Conservation (phyloP, 169 alveolate species). For the Eimeria falciformis region DNA sequence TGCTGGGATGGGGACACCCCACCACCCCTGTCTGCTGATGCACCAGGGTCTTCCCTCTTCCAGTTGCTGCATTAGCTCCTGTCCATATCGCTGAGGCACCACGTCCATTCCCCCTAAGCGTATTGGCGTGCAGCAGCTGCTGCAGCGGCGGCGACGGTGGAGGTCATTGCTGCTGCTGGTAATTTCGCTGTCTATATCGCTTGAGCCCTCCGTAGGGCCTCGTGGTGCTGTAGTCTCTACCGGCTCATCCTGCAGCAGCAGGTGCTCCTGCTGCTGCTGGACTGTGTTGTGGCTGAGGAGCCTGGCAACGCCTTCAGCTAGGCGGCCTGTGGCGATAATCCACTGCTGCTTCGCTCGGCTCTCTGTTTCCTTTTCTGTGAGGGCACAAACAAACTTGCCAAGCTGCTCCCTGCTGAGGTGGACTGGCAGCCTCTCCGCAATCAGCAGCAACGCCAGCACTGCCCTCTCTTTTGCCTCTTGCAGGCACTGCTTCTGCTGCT, state of each 20-base stretch:
- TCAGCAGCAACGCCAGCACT: background rate
- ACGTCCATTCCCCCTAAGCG: conserved; percentile 14
- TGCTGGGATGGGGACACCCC: conserved; percentile 32
- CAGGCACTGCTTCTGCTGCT: background rate
- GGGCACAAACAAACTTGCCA: background rate
- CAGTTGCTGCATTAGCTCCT: conserved; percentile 31
- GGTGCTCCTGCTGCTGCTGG: conserved; percentile 3
- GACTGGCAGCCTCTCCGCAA: background rate
- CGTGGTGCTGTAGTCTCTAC: background rate
- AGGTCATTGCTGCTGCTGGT: background rate
- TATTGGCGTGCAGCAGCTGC: background rate
- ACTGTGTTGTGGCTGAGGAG: background rate
- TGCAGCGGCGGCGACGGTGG: background rate
- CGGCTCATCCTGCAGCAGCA: background rate
- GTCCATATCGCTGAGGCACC: background rate
- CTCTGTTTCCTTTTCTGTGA: background rate
- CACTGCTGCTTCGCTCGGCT: conserved; percentile 7
- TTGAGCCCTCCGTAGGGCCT: background rate
- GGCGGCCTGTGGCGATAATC: background rate
- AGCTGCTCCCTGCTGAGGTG: background rate
- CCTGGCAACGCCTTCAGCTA: background rate
- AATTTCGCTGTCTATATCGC: background rate
- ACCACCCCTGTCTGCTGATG: conserved; percentile 40
- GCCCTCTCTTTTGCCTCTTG: conserved; percentile 2
- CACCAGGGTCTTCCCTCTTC: background rate